Evolutionary conservation across 2,329 filamentous ascomycete species (phyloP).

Genomic region (Trichoderma simmonsii): DNA sequence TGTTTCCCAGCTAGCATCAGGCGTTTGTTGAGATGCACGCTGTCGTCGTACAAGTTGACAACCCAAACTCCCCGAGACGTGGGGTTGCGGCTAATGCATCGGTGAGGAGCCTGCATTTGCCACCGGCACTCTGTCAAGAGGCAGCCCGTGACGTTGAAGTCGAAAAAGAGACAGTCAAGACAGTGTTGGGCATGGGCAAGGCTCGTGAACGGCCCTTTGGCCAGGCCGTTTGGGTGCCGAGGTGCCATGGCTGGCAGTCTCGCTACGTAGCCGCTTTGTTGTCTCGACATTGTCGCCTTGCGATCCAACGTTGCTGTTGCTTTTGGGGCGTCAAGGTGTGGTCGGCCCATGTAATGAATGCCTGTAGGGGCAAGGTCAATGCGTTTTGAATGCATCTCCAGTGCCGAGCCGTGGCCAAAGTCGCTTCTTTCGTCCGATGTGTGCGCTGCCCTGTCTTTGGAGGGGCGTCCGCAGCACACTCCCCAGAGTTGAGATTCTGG

Average conservation of each 20-base stretch:
- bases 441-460: not conserved
- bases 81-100: conserved; percentile 4
- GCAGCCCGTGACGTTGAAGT: conserved; percentile 8
- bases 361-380: not conserved
- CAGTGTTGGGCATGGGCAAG: not conserved
- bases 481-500: not conserved
- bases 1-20: not conserved
- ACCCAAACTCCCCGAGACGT: not conserved
- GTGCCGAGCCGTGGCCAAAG: not conserved
- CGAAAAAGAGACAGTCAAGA: not conserved
- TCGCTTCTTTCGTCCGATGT: not conserved
- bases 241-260: not conserved
- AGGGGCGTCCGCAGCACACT: conserved; percentile 1
- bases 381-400: not conserved
- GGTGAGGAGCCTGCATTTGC: conserved; percentile 14
- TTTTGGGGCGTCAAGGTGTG: not conserved
- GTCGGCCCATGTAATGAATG: not conserved
- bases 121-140: conserved; percentile 1
- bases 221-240: not conserved
- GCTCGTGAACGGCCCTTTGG: not conserved
- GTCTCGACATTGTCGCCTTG: not conserved
- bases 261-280: conserved; percentile 9
- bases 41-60: not conserved
- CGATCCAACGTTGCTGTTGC: not conserved
- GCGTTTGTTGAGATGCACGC: conserved; percentile 4